Conservation (phyloP, 192 early-diverging fungal genomes). For the Entomortierella parvispora region DNA sequence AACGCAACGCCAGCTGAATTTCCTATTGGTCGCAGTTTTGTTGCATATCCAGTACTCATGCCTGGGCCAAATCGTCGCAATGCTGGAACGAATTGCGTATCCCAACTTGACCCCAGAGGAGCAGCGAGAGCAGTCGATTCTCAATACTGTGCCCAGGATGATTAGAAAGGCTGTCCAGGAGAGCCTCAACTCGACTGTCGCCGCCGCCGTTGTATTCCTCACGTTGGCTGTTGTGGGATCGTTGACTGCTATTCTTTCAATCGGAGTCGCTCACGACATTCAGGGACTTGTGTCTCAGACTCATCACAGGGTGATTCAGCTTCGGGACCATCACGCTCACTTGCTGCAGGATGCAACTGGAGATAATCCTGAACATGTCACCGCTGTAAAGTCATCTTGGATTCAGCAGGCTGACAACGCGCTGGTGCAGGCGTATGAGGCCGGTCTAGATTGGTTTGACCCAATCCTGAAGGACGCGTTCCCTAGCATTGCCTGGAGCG, state of each 20-base stretch:
- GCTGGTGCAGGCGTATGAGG: conserved; percentile 24
- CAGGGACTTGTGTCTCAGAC: conserved; percentile 40
- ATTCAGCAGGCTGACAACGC: conserved; percentile 18
- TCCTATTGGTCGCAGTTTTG: conserved; percentile 11
- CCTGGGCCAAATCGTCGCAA: conserved; percentile 17
- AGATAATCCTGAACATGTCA: not conserved
- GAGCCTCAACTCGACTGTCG: conserved; percentile 38
- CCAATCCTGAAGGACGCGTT: conserved; percentile 47
- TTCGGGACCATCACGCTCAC: conserved; percentile 7
- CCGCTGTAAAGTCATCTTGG: not conserved
- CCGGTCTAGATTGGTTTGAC: conserved; percentile 37
- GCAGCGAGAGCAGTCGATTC: conserved; percentile 15
- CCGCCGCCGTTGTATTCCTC: conserved; percentile 31
- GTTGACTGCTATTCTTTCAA: conserved; percentile 15
- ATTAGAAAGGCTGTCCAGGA: conserved; percentile 22
- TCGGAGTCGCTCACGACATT: conserved; percentile 41
- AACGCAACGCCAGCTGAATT: conserved; percentile 14
- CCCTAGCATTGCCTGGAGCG: conserved; percentile 32
- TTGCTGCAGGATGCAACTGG: not conserved
- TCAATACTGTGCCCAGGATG: conserved; percentile 11
- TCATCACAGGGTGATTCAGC: conserved; percentile 20
- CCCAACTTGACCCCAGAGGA: conserved; percentile 15
- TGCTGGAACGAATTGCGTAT: conserved; percentile 22
- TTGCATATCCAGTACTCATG: conserved; percentile 37
- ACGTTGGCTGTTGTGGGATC: conserved; percentile 15